A percentile compares a stretch with the other conserved stretches of the same genome.
phyloP scores from a whole-genome alignment of 2,329 filamentous ascomycete genomes.

The Pseudogymnoascus sp. region DNA sequence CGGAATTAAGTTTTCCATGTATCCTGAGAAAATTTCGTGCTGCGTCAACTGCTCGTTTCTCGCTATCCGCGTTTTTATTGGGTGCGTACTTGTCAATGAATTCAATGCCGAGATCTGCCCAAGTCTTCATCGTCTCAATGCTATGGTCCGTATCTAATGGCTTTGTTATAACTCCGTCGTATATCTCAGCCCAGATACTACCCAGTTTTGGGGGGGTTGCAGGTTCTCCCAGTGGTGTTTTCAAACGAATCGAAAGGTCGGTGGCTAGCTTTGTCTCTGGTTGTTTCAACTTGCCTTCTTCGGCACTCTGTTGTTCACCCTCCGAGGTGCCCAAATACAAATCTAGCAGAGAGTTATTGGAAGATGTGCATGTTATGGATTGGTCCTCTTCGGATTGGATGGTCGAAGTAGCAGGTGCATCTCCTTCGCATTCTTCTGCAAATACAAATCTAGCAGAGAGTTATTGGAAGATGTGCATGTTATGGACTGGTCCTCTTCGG shows the following conservation, averaged over 20 bases:
- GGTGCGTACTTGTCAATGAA: not conserved
- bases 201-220: not conserved
- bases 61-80: not conserved
- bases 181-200: not conserved
- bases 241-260: not conserved
- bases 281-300: not conserved
- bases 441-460: not conserved
- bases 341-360: not conserved
- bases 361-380: not conserved
- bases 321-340: not conserved
- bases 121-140: not conserved
- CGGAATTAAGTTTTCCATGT: slow-evolving; percentile 13
- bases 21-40: slow-evolving; percentile 8
- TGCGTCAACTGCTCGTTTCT: slow-evolving; percentile 3
- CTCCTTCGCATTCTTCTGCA: not conserved
- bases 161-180: not conserved
- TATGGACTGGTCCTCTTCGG: not conserved
- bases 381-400: not conserved
- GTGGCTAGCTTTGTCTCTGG: not conserved
- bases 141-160: not conserved
- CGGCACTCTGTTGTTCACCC: not conserved
- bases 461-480: not conserved
- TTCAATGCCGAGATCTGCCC: not conserved
- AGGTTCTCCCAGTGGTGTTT: not conserved
- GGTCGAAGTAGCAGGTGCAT: not conserved